A percentile compares a stretch with the other conserved stretches of the same genome.
These are phyloP conservation scores for Cadophora luteo-olivacea DNA, from an alignment of 2,329 filamentous ascomycete species.

Conservation along the genomic window DNA sequence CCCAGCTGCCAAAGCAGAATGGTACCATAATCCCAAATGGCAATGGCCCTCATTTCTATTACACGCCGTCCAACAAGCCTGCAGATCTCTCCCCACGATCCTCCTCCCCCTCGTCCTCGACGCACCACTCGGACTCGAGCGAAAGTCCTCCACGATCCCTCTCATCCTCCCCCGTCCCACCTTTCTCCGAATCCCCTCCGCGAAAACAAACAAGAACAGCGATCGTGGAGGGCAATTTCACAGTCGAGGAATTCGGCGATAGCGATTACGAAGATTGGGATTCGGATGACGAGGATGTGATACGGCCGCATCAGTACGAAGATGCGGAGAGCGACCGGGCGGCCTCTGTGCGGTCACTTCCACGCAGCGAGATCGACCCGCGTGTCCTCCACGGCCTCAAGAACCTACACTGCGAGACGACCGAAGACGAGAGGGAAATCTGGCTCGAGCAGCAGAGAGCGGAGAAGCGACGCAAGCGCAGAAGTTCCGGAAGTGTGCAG, in stretches of 20 bases:
- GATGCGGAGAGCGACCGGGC: constrained; percentile 43
- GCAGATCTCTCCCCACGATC: constrained; percentile 50
- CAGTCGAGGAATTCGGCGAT: constrained; percentile 42
- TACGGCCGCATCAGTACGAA: constrained; percentile 44
- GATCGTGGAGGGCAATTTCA: constrained; percentile 41
- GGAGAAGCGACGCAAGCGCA: constrained; percentile 41
- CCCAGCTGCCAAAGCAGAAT: constrained; percentile 44
- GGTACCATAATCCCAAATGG: constrained; percentile 51
- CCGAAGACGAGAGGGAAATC: constrained; percentile 37
- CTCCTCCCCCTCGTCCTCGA: constrained; percentile 45
- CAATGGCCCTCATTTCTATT: constrained; percentile 45
- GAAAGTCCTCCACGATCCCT: constrained; percentile 41
- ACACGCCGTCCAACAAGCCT: constrained; percentile 44
- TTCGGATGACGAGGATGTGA: constrained; percentile 39
- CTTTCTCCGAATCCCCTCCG: constrained; percentile 27
- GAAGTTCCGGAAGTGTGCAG: constrained; percentile 41
- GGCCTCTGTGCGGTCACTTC: constrained; percentile 30
- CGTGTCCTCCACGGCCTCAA: constrained; percentile 31
- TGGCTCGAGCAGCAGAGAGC: constrained; percentile 37
- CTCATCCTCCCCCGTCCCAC: constrained; percentile 34
- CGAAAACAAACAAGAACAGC: constrained; percentile 26
- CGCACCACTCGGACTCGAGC: constrained; percentile 36
- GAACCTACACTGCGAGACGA: constrained; percentile 36
- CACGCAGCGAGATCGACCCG: constrained; percentile 36
- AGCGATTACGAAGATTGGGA: constrained; percentile 41